Percentiles rank a stretch among this genome's conserved stretches.
These are phyloP conservation scores for Talaromyces sp. DNA, from an alignment of 2,329 filamentous ascomycete genomes.

Conservation along the genomic window DNA sequence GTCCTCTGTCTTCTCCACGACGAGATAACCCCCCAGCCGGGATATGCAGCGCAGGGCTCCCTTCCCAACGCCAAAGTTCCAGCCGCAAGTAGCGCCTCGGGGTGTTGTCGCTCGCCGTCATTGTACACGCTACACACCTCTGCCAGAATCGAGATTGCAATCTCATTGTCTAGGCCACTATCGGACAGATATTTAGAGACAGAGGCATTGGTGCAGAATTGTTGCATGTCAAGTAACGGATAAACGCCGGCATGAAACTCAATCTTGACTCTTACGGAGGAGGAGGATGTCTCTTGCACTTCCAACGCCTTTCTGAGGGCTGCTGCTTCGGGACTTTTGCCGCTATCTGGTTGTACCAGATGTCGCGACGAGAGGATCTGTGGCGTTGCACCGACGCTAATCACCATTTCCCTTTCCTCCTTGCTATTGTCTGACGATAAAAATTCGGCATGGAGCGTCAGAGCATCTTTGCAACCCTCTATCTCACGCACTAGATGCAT, in stretches of 20 bases:
- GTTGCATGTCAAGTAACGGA: not conserved
- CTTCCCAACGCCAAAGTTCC: not conserved
- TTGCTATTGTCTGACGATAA: not conserved
- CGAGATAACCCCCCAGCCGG: not conserved
- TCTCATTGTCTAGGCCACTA: not conserved
- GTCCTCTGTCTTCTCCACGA: not conserved
- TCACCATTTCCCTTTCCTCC: not conserved
- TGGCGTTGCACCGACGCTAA: not conserved
- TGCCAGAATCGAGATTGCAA: not conserved
- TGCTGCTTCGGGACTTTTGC: not conserved
- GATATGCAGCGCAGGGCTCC: not conserved
- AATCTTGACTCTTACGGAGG: not conserved
- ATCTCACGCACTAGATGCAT: not conserved
- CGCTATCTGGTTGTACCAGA: not conserved
- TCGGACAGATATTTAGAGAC: not conserved
- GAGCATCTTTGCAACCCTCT: not conserved
- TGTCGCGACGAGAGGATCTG: not conserved
- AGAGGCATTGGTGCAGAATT: not conserved
- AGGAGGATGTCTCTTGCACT: not conserved
- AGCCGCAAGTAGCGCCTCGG: not conserved
- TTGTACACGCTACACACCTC: not conserved
- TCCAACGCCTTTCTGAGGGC: not conserved
- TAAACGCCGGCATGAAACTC: not conserved
- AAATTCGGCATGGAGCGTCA: not conserved
- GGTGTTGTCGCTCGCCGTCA: not conserved